Evolutionary conservation across 129 eudicot genomes (phyloP).

Genomic region (Tagetes patula): DNA sequence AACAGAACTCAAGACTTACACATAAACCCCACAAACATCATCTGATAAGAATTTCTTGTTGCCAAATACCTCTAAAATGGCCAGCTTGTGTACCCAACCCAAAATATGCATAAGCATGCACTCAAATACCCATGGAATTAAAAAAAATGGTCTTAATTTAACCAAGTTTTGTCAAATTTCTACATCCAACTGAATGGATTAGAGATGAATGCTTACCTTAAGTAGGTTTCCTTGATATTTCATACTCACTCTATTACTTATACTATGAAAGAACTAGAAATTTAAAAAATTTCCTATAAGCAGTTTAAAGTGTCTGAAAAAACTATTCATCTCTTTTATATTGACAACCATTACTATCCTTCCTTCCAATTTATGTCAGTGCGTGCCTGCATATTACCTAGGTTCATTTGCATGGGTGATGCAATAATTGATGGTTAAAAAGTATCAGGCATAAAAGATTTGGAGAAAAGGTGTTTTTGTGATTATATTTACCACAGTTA

Average conservation of each 20-base stretch:
- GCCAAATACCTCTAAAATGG: neutral
- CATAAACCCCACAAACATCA: constrained; percentile 8
- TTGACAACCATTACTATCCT: neutral
- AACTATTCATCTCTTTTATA: neutral
- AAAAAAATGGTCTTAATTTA: neutral
- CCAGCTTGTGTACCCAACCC: neutral
- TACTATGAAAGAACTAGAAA: neutral
- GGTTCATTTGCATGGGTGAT: constrained; percentile 7
- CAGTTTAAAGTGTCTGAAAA: neutral
- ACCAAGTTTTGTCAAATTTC: neutral
- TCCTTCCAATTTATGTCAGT: neutral
- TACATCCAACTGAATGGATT: constrained; percentile 15
- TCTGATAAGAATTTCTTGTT: neutral
- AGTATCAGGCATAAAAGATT: neutral
- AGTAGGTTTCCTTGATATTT: constrained; percentile 4
- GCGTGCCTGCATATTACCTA: neutral
- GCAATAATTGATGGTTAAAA: neutral
- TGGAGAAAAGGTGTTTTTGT: neutral
- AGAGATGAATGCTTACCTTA: neutral
- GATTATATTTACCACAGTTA: neutral
- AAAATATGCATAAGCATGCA: neutral
- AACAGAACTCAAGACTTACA: constrained; percentile 3
- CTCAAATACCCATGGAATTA: neutral
- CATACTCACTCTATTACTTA: constrained; percentile 4
- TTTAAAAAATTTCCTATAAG: constrained; percentile 3